These are phyloP conservation scores for Sutorius eximius DNA, from an alignment of 1,284 basidiomycete genomes.

Conservation along the genomic window DNA sequence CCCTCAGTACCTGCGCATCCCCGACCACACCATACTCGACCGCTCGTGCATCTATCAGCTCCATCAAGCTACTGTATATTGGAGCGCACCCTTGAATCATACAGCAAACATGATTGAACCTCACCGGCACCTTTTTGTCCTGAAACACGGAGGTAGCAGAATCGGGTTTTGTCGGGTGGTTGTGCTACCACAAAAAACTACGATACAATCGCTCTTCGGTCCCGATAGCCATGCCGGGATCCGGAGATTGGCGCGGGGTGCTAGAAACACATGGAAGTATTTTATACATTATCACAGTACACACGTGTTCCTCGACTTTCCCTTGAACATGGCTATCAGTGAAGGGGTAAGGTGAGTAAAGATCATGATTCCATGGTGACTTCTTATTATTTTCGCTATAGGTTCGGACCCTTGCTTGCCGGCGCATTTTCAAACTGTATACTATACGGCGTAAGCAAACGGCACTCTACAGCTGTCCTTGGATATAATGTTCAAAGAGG, in stretches of 20 bases:
- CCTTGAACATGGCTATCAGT: conserved; percentile 5
- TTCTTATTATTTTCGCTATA: conserved; percentile 16
- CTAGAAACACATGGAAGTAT: background rate
- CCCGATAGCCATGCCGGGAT: background rate
- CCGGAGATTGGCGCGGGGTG: background rate
- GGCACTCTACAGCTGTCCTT: background rate
- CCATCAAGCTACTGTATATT: no score
- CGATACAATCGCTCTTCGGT: background rate
- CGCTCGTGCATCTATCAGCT: no score
- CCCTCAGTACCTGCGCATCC: no score
- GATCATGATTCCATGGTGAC: background rate
- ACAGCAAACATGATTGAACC: no score
- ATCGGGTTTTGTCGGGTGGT: no score
- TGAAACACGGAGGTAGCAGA: no score
- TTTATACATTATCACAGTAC: background rate
- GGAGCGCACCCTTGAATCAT: no score
- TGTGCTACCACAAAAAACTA: background rate
- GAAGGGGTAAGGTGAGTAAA: background rate
- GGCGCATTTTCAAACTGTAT: conserved; percentile 47
- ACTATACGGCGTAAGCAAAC: conserved; percentile 43
- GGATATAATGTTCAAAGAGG: conserved; percentile 5
- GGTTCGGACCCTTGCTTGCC: conserved; percentile 47
- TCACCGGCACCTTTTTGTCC: no score
- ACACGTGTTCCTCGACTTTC: background rate
- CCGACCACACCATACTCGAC: no score